phyloP scores from a whole-genome alignment of 1,284 basidiomycete species.

The Kwoniella shivajii region DNA sequence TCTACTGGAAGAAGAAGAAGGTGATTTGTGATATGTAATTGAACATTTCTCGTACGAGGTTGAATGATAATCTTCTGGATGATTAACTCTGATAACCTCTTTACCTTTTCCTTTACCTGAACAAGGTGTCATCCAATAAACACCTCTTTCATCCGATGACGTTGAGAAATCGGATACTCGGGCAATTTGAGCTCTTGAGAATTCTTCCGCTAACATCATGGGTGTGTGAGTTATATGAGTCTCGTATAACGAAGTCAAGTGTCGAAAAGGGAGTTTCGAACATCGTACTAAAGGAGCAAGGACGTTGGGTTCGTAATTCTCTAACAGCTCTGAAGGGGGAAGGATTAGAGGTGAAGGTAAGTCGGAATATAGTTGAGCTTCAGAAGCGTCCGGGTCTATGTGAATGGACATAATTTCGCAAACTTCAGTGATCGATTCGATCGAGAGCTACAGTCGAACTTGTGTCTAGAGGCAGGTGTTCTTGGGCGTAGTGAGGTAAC shows the following conservation, averaged over 20 bases:
- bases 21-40: slow-evolving; percentile 29
- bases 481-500: too few species aligned
- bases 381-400: slow-evolving; percentile 14
- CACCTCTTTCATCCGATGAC: slow-evolving; percentile 58
- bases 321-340: slow-evolving; percentile 55
- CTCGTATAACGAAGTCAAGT: slow-evolving; percentile 61
- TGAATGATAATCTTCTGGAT: slow-evolving; percentile 13
- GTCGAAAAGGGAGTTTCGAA: slow-evolving; percentile 63
- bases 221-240: slow-evolving; percentile 64
- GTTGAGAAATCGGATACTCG: slow-evolving; percentile 62
- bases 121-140: slow-evolving; percentile 55
- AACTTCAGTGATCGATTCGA: too few species aligned
- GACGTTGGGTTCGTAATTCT: slow-evolving; percentile 55
- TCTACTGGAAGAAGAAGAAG: slow-evolving; percentile 6
- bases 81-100: not conserved
- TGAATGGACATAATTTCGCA: slow-evolving; percentile 6
- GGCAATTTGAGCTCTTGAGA: slow-evolving; percentile 60
- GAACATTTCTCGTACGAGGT: not conserved
- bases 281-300: slow-evolving; percentile 62
- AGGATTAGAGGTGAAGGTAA: slow-evolving; percentile 47
- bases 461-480: too few species aligned
- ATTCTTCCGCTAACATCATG: slow-evolving; percentile 64
- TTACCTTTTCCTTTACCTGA: not conserved
- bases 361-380: slow-evolving; percentile 24
- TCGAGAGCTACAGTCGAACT: too few species aligned